These are phyloP conservation scores for Akanthomyces uredinophilus DNA, from an alignment of 2,329 filamentous ascomycete species.

Conservation along the genomic window DNA sequence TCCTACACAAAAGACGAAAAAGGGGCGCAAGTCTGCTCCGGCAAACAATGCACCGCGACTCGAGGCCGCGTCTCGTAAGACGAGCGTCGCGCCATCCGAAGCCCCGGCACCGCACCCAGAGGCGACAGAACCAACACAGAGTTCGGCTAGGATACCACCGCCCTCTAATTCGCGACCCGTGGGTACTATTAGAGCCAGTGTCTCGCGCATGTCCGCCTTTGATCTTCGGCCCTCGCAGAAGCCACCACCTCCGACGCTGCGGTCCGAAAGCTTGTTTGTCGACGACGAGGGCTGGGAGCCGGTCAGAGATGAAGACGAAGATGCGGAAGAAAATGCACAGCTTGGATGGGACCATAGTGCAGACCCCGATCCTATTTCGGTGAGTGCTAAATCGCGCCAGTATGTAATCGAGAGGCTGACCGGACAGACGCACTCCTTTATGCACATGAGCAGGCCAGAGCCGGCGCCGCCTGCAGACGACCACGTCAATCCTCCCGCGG, in stretches of 20 bases:
- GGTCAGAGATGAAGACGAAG: constrained; percentile 53
- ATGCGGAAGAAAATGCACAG: constrained; percentile 60
- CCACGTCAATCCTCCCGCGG: constrained; percentile 22
- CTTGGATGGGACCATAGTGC: constrained; percentile 70
- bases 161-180: constrained; percentile 30
- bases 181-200: constrained; percentile 30
- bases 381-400: constrained; percentile 31
- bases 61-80: constrained; percentile 43
- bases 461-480: constrained; percentile 21
- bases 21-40: constrained; percentile 35
- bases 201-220: constrained; percentile 34
- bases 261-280: constrained; percentile 68
- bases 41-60: constrained; percentile 35
- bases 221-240: constrained; percentile 49
- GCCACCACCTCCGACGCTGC: constrained; percentile 51
- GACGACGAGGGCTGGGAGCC: constrained; percentile 75
- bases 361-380: constrained; percentile 47
- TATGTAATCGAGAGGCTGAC: constrained; percentile 23
- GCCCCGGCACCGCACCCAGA: constrained; percentile 17
- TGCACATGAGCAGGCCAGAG: constrained; percentile 38
- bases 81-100: constrained; percentile 35
- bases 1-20: constrained; percentile 44
- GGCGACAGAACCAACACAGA: constrained; percentile 17
- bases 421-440: constrained; percentile 37
- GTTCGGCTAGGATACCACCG: constrained; percentile 23